Base-by-base conservation (phyloP, 495 filamentous ascomycete genomes). In the Aspergillus sclerotioniger region DNA sequence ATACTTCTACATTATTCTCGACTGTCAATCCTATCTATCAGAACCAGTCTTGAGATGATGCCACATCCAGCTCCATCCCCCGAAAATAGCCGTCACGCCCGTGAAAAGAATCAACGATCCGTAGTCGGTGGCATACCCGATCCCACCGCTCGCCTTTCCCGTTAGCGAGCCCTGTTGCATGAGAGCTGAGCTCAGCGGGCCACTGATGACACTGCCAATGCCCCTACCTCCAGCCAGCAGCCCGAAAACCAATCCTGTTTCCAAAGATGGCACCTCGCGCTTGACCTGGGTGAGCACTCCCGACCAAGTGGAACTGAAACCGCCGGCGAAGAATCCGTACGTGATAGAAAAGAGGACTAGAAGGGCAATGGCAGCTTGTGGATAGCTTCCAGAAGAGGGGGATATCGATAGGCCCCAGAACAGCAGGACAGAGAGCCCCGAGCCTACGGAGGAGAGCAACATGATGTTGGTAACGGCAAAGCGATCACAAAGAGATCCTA, bases 321-420 rank as follows among this genome's bases (percentile, higher is more conserved):
- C 80, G 32, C 87, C 86, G 0, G 85, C 86, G 60, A 88, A 90
- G 55, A 90, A 75, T 3, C 89, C 89, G 68, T 88, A 91, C 2
- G 83, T 67, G 7, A 90, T 62, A 19, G 80, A 82, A 61, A 91
- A 92, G 20, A 85, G 47, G 41, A 80, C 83, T n/a, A 92, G 75
- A 39, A 84, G 68, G 0, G 80, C 73, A 35, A 88, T 60, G 0
- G 74, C 78, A 0, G 69, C 71, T n/a, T 70, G 57, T 0, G 35
- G 80, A 63, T 67, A 62, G 1, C 50, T 58, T 7, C 53, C 45
- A 9, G 56, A 58, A 0, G 70, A 66, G 4, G 53, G 8, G 43
- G 51, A 56, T 6, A 62, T 62, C 15, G 69, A 65, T 20, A 90
- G 62, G 0, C 87, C 88, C 89, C 89, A 91, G 39, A 90, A 71